phyloP scores from a whole-genome alignment of 2,329 filamentous ascomycete species.

The Arthrobotrys entomopaga region DNA sequence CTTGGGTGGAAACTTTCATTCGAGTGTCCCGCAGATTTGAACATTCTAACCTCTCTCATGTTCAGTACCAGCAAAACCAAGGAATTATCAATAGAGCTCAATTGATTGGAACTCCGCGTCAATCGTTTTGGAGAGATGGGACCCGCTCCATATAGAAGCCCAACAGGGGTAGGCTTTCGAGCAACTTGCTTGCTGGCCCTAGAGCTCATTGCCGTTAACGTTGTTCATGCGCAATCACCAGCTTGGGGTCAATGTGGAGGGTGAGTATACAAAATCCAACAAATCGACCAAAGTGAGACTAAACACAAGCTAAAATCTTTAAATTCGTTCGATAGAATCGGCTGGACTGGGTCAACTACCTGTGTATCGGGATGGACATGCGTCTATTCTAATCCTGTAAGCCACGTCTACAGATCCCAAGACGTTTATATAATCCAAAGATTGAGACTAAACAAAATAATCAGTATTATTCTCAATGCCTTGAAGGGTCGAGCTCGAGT shows the following conservation, averaged over 20 bases:
- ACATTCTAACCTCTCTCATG: too few species aligned
- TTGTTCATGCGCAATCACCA: neutral
- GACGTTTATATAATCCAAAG: too few species aligned
- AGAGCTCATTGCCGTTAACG: neutral
- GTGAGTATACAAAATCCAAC: neutral
- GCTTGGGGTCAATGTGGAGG: neutral
- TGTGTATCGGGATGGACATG: conserved; percentile 32
- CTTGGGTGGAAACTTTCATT: too few species aligned
- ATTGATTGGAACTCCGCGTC: neutral
- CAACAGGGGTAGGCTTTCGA: neutral
- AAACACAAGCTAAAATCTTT: neutral
- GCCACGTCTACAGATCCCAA: neutral
- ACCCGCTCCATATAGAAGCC: neutral
- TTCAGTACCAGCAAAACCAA: too few species aligned
- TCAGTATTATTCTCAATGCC: conserved; percentile 32
- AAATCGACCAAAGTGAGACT: neutral
- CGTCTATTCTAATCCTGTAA: conserved; percentile 17
- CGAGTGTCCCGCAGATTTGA: too few species aligned
- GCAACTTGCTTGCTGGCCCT: neutral
- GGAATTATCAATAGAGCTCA: too few species aligned
- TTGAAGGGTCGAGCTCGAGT: conserved; percentile 6
- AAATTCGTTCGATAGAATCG: conserved; percentile 1
- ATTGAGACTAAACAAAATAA: too few species aligned
- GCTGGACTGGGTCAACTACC: conserved; percentile 25
- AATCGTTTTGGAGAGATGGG: neutral